Percentiles rank a stretch among this genome's conserved stretches.
These are phyloP conservation scores for Salmacisia buchloeana DNA, from an alignment of 1,284 basidiomycete species.

Conservation along the genomic window DNA sequence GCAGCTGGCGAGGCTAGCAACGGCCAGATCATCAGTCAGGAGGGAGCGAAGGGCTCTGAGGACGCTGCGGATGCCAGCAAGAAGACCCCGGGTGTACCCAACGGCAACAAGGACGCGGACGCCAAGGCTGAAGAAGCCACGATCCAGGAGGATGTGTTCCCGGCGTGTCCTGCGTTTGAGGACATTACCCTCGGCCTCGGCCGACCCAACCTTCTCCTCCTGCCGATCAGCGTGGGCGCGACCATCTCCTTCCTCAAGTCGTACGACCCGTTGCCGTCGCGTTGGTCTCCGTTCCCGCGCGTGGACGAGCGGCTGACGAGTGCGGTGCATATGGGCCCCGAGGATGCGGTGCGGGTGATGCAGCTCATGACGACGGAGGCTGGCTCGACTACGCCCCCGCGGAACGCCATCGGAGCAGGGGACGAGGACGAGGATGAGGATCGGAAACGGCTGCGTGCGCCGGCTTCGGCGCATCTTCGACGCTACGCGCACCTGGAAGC, in stretches of 20 bases:
- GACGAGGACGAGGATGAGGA: background rate
- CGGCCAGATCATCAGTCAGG: background rate
- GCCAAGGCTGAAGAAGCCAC: background rate
- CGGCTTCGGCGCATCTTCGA: background rate
- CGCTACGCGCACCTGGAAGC: background rate
- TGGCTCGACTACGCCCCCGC: too few relatives aligned
- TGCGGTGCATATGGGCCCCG: slow-evolving; percentile 42
- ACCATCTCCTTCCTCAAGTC: slow-evolving; percentile 42
- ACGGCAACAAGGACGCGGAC: background rate
- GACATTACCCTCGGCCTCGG: slow-evolving; percentile 32
- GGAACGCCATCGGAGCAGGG: background rate
- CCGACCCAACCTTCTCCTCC: slow-evolving; percentile 30
- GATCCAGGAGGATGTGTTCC: slow-evolving; percentile 16
- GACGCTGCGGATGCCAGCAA: background rate
- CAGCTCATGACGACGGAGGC: slow-evolving; percentile 22
- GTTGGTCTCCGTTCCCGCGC: slow-evolving; percentile 33
- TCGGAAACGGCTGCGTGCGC: background rate
- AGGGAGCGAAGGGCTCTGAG: background rate
- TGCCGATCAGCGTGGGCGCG: slow-evolving; percentile 46
- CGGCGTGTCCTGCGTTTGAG: slow-evolving; percentile 40
- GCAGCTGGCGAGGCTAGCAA: too few relatives aligned
- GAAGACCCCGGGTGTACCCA: background rate
- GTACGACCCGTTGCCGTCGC: slow-evolving; percentile 34
- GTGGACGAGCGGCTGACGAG: slow-evolving; percentile 34
- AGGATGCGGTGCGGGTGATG: slow-evolving; percentile 36